Conservation (phyloP, 2,329 filamentous ascomycete species). For the Microcera coccophila region DNA sequence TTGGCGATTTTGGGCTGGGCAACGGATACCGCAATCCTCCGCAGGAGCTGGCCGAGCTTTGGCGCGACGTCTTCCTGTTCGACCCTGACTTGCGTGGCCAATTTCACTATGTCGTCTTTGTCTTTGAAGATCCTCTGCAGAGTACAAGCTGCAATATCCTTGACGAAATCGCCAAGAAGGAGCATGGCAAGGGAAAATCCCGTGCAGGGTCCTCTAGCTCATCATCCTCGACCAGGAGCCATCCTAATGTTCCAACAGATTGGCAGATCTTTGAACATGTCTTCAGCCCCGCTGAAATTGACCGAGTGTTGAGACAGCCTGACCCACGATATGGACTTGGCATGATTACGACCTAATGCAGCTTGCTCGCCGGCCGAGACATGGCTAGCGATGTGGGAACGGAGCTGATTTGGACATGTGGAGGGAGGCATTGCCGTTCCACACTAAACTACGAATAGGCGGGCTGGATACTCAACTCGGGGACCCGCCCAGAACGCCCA, state of each 20-base stretch:
- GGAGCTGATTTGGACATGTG: neutral
- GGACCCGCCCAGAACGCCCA: neutral
- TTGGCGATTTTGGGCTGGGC: slow-evolving; percentile 63
- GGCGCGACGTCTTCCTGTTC: slow-evolving; percentile 61
- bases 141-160: slow-evolving; percentile 51
- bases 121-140: slow-evolving; percentile 56
- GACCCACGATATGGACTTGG: slow-evolving; percentile 54
- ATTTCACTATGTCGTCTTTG: slow-evolving; percentile 59
- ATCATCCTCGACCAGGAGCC: slow-evolving; percentile 27
- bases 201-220: slow-evolving; percentile 27
- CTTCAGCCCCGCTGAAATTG: slow-evolving; percentile 49
- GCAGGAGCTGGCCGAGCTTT: slow-evolving; percentile 60
- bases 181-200: slow-evolving; percentile 35
- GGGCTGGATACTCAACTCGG: no score
- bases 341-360: slow-evolving; percentile 44
- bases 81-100: slow-evolving; percentile 60
- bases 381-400: no score
- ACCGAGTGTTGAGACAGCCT: slow-evolving; percentile 46
- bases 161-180: slow-evolving; percentile 54
- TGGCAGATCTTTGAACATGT: slow-evolving; percentile 51
- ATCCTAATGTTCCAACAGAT: slow-evolving; percentile 38
- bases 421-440: neutral
- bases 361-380: neutral
- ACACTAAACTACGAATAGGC: neutral
- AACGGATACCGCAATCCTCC: slow-evolving; percentile 63